Percentiles rank a stretch among this genome's conserved stretches.
Evolutionary conservation across 169 alveolate genomes (phyloP).

Genomic region (Sarcocystis neurona): DNA sequence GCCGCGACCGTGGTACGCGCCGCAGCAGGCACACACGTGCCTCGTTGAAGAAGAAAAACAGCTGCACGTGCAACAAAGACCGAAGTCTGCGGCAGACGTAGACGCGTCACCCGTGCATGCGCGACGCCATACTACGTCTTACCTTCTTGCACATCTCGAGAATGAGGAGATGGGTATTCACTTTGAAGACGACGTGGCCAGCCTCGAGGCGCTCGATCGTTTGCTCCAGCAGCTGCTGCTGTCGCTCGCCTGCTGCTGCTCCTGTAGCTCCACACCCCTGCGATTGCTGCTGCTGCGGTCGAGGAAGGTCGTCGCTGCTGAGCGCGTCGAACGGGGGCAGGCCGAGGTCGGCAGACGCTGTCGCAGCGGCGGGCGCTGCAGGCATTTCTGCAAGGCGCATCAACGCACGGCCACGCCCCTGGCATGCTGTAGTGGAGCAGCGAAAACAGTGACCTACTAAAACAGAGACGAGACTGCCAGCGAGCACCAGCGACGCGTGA

Average conservation of each 20-base stretch:
- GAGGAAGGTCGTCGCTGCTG: no score
- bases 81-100: no score
- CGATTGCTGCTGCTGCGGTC: background rate
- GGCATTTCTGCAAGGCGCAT: background rate
- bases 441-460: no score
- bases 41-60: background rate
- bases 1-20: background rate
- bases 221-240: slow-evolving; percentile 37
- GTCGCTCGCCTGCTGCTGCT: no score
- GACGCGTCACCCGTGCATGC: background rate
- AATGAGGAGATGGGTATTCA: slow-evolving; percentile 37
- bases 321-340: background rate
- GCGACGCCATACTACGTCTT: no score
- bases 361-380: background rate
- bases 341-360: background rate
- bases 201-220: slow-evolving; percentile 33
- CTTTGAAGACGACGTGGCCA: slow-evolving; percentile 48
- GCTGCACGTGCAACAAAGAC: background rate
- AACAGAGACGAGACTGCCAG: no score
- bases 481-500: no score
- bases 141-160: slow-evolving; percentile 51
- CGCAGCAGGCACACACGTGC: background rate
- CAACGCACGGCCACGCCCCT: no score
- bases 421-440: no score
- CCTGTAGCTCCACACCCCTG: no score